Percentiles rank a stretch among this genome's conserved stretches.
phyloP scores from a whole-genome alignment of 257 asterid genomes.

The Misopates orontium region DNA sequence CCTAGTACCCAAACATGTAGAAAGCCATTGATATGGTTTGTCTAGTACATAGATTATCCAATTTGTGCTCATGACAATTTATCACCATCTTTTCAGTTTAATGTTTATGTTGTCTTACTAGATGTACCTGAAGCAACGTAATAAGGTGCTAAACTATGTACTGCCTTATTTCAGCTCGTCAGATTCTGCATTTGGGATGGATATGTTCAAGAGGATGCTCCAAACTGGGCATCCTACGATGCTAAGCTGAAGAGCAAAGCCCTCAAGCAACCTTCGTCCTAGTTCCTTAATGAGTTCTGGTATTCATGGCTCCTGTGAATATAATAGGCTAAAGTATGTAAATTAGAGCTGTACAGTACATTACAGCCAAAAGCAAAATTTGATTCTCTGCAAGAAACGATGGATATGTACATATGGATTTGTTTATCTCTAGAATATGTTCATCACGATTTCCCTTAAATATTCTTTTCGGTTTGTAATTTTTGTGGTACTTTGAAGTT shows the following conservation, averaged over 20 bases:
- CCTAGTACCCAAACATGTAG: not conserved
- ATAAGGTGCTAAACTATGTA: constrained; percentile 55
- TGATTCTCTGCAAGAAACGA: constrained; percentile 18
- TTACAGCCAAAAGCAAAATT: constrained; percentile 21
- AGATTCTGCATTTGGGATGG: constrained; percentile 97
- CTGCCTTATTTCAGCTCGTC: constrained; percentile 83
- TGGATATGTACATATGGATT: constrained; percentile 34
- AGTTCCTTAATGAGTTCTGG: constrained; percentile 29
- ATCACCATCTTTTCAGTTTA: constrained; percentile 36
- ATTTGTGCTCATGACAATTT: constrained; percentile 19
- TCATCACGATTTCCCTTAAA: too few relatives aligned
- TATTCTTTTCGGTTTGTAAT: too few relatives aligned
- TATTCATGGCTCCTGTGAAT: constrained; percentile 34
- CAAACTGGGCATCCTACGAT: constrained; percentile 90
- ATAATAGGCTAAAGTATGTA: constrained; percentile 27
- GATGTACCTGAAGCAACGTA: constrained; percentile 41
- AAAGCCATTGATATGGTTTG: not conserved
- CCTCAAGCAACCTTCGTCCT: constrained; percentile 26
- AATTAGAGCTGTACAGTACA: constrained; percentile 28
- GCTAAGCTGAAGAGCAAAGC: constrained; percentile 65
- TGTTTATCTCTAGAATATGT: constrained; percentile 2
- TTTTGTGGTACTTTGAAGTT: too few relatives aligned
- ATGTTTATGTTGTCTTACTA: constrained; percentile 30
- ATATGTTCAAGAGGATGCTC: constrained; percentile 94
- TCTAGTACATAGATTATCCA: constrained; percentile 4